Base-by-base conservation (phyloP, 2,329 filamentous ascomycete species). In the Aureobasidium namibiae region DNA sequence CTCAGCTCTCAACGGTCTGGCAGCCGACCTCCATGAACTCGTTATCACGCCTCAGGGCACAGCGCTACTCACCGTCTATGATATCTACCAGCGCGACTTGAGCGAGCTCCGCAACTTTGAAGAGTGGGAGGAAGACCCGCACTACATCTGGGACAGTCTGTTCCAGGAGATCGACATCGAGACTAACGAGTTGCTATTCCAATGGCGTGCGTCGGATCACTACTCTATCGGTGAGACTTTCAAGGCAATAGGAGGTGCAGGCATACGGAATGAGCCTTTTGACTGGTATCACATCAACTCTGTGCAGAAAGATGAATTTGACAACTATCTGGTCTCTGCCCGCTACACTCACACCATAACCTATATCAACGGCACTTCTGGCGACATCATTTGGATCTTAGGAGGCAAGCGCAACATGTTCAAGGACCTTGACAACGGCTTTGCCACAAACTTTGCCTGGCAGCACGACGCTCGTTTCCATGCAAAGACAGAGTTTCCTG, bases 241-340 rank as follows among this genome's bases (percentile, higher is more conserved):
- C 50, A 68, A 66, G 48, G 70, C 73, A 9, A 66, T 67, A 24
- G 69, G 73, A 34, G 60, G 61, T 9, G 59, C 61, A 38, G 67
- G 65, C 2, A 67, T 74, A 10, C 72, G 73, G 16, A 71, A 74
- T 13, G 75, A 77, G 24, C 75, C 76, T 0, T 81, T 74, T 68
- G 80, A 82, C 63, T 81, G 74, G 68, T 80, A 79, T 66, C 80
- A 82, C 66, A 77, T 83, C 68, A 82, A 83, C 69, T 79, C 78
- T 36, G 70, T 83, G 29, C 77, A 81, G 64, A 81, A 82, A 65
- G 76, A 77, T 56, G 64, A 68, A 0, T 63, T 73, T 0, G 79
- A 79, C 4, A 78, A 83, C 64, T 84, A 80, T 60, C 67, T 84
- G 11, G 72, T 84, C 36, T 83, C 80, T 0, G 73, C 76, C 0